phyloP scores from a whole-genome alignment of 179 eudicot genomes.

The Pouteria campechiana region DNA sequence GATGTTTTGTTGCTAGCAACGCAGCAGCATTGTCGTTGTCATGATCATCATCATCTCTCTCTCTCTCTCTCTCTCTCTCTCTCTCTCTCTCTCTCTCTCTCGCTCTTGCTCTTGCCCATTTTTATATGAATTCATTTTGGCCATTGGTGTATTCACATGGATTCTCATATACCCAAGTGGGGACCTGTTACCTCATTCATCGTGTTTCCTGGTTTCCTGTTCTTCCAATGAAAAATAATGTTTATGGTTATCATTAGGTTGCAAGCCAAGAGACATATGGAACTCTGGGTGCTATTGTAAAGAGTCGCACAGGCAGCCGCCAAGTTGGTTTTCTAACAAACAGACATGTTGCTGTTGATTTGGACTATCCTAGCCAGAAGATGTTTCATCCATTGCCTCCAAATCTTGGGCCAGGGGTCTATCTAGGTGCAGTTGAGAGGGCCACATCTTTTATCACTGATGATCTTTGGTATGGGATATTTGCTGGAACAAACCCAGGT shows the following conservation, averaged over 20 bases:
- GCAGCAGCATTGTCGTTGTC: too few relatives aligned
- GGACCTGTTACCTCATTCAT: not conserved
- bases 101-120: too few relatives aligned
- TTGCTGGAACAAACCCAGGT: slow-evolving; percentile 58
- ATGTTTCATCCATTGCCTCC: slow-evolving; percentile 61
- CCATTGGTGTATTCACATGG: too few relatives aligned
- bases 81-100: too few relatives aligned
- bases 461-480: slow-evolving; percentile 51
- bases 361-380: slow-evolving; percentile 48
- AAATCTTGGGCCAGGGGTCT: slow-evolving; percentile 53
- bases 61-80: too few relatives aligned
- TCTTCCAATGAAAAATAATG: not conserved
- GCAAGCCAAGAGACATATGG: slow-evolving; percentile 56
- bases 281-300: slow-evolving; percentile 51
- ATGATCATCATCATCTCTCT: too few relatives aligned
- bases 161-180: too few relatives aligned
- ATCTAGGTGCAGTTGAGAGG: slow-evolving; percentile 54
- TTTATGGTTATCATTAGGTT: slow-evolving; percentile 17
- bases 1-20: too few relatives aligned
- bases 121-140: too few relatives aligned
- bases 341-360: slow-evolving; percentile 47
- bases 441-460: slow-evolving; percentile 48
- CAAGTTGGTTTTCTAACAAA: slow-evolving; percentile 51
- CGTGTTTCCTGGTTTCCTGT: not conserved
- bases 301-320: slow-evolving; percentile 40